phyloP scores from a whole-genome alignment of 495 filamentous ascomycete genomes.

The Lindgomyces ingoldianus region DNA sequence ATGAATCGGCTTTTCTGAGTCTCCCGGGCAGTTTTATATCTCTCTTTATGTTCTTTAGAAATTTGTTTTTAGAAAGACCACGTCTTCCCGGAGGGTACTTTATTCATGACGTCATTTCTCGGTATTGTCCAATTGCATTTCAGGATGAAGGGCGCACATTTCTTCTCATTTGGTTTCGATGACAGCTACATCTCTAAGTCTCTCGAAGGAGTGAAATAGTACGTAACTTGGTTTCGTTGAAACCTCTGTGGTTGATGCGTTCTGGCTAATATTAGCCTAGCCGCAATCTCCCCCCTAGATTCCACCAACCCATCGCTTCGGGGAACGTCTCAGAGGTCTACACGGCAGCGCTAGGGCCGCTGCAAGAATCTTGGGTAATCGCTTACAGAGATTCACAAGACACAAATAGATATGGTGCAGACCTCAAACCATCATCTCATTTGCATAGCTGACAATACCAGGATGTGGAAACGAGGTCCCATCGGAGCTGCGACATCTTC shows the following conservation, averaged over 20 bases:
- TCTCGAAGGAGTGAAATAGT: conserved; percentile 29
- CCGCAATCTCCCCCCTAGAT: conserved; percentile 20
- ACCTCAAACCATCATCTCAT: background rate
- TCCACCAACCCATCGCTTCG: conserved; percentile 17
- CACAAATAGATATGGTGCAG: conserved; percentile 15
- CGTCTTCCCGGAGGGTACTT: no score
- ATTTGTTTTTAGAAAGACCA: no score
- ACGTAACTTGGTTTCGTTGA: background rate
- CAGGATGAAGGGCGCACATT: conserved; percentile 28
- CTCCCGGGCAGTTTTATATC: no score
- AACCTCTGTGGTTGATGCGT: background rate
- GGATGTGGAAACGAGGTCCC: conserved; percentile 14
- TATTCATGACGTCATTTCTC: conserved; percentile 14
- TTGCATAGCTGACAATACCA: background rate
- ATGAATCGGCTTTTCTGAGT: background rate
- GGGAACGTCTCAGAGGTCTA: conserved; percentile 21
- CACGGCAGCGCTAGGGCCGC: conserved; percentile 28
- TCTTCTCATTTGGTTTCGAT: conserved; percentile 33
- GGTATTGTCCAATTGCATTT: background rate
- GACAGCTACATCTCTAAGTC: conserved; percentile 31
- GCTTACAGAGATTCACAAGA: conserved; percentile 17
- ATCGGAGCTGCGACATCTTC: background rate
- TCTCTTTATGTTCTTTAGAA: no score
- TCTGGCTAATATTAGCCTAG: conserved; percentile 1
- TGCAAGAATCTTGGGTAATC: conserved; percentile 32